Evolutionary conservation across 805 yeast species (phyloP).

Genomic region (Saccharomycodes ludwigii): DNA sequence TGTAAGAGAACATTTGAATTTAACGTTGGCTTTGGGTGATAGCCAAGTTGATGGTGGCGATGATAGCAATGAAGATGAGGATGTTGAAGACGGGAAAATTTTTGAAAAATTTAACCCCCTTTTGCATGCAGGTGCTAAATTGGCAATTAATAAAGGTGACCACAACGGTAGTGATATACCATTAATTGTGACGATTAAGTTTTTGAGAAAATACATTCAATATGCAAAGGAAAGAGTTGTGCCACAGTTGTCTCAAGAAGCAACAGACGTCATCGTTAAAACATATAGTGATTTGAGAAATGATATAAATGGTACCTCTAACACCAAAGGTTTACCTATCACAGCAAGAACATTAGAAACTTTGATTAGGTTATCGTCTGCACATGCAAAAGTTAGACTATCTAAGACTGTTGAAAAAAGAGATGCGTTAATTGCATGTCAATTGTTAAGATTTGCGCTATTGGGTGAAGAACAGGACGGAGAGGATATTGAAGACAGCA

Average conservation of each 20-base stretch:
- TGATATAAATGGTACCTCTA: too few relatives aligned
- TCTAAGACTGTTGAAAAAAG: constrained; percentile 58
- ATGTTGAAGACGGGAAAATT: constrained; percentile 4
- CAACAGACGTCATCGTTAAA: constrained; percentile 69
- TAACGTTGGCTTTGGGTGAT: constrained; percentile 68
- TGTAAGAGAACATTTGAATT: constrained; percentile 59
- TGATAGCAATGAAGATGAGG: constrained; percentile 24
- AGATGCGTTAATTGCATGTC: constrained; percentile 83
- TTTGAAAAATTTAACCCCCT: constrained; percentile 67
- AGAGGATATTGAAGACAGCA: constrained; percentile 14
- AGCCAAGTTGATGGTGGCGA: constrained; percentile 35
- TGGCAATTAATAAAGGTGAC: constrained; percentile 25
- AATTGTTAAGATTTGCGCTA: constrained; percentile 71
- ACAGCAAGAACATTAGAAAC: constrained; percentile 95
- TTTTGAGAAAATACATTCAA: constrained; percentile 83
- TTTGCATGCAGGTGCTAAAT: constrained; percentile 66
- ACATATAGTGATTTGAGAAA: constrained; percentile 76
- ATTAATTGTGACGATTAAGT: constrained; percentile 60
- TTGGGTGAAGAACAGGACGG: constrained; percentile 32
- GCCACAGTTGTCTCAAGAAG: constrained; percentile 68
- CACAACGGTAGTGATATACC: constrained; percentile 25
- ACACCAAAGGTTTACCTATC: constrained; percentile 80
- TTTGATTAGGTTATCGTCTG: constrained; percentile 90
- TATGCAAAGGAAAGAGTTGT: constrained; percentile 81
- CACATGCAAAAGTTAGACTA: constrained; percentile 91